Base-by-base conservation (phyloP, 176 grass and related monocot species). In the Carex littledalei region DNA sequence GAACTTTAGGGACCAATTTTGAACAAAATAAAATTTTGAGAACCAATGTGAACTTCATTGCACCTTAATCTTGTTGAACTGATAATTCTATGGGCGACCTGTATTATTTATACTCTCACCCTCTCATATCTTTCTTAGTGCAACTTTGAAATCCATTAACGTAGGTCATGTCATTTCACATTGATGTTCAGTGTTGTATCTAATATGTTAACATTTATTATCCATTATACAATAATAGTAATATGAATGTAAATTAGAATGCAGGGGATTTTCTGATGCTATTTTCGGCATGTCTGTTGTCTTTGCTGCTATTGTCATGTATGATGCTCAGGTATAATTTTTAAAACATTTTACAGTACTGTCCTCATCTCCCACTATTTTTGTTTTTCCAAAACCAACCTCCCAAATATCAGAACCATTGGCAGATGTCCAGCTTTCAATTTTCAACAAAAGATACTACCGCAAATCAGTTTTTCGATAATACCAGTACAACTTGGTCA, bases 271-370 rank as follows among this genome's bases (percentile, higher is more conserved):
- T 82, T 90, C 89, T 41, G 95, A 98, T 64, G 92, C 91, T 7
- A 85, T 98, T 72, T 98, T 98, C 14, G 95, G 95, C 80, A 95
- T 98, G 95, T 91, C 91, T 2, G 80, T 93, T 58, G 89, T 98
- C 16, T 90, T 98, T 89, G 91, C 95, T 34, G 90, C 88, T 14
- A 84, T 98, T 63, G 88, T 98, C 15, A 98, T 98, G 93, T 98
- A 95, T 63, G 95, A 98, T 81, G 88, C 95, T 32, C 93, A 98
- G 93, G 95, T 98, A 91, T 68, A 66, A 29, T 49, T 58, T 75
- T 45, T 4, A 43, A 26, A 82, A 3, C 31, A 17, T 65, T 82
- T 15, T 3, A 4, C 20, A 0, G 8, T 50, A 82, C 10, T 61
- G 60, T 2, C 21, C 79, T 37, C 58, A 64, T 47, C 8, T 1